phyloP scores from a whole-genome alignment of 805 yeast species.

The Metschnikowia lochheadii region DNA sequence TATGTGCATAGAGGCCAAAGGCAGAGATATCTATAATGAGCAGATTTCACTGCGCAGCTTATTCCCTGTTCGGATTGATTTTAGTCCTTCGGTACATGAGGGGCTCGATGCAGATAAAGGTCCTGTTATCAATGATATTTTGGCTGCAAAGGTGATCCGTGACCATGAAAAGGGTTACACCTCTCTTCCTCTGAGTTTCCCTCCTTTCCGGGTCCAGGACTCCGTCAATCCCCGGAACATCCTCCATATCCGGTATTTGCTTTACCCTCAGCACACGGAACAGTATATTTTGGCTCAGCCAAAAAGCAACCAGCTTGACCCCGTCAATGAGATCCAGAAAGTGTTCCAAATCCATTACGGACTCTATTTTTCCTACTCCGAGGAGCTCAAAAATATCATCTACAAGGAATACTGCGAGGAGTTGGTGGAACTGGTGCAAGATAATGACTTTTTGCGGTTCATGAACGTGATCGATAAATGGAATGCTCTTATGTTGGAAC shows the following conservation, averaged over 20 bases:
- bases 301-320: conserved; percentile 55
- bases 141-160: conserved; percentile 30
- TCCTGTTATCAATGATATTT: conserved; percentile 25
- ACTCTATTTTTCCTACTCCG: conserved; percentile 39
- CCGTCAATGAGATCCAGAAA: conserved; percentile 57
- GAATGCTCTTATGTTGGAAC: conserved; percentile 36
- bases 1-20: conserved; percentile 22
- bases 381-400: conserved; percentile 27
- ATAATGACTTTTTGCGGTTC: conserved; percentile 32
- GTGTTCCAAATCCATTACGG: conserved; percentile 39
- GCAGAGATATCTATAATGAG: conserved; percentile 30
- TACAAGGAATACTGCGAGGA: conserved; percentile 30
- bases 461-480: conserved; percentile 38
- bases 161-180: conserved; percentile 28
- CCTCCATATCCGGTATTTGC: conserved; percentile 30
- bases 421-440: conserved; percentile 28
- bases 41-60: conserved; percentile 21
- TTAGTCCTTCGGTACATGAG: conserved; percentile 11
- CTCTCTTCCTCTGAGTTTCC: conserved; percentile 34
- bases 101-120: conserved; percentile 19
- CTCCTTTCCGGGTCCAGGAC: conserved; percentile 23
- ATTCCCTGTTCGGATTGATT: conserved; percentile 11
- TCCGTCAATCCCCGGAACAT: conserved; percentile 27
- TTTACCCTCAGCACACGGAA: conserved; percentile 43
- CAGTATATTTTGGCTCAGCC: conserved; percentile 47